Base-by-base conservation (phyloP, 2,329 filamentous ascomycete species). In the Byssochlamys sp. region DNA sequence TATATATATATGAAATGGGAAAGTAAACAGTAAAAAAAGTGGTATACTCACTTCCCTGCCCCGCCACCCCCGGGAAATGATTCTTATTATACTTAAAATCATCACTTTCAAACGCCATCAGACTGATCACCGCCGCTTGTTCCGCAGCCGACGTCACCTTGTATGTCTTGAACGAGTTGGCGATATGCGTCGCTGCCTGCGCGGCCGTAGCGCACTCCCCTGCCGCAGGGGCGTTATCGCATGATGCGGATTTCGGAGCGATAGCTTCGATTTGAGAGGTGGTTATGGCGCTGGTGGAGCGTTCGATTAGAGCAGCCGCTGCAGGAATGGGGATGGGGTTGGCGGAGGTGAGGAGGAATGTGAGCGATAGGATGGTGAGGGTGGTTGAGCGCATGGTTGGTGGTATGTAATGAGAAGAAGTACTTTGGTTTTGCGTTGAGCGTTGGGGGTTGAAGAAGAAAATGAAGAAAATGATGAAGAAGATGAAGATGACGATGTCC, bases 1-100 rank as follows among this genome's bases (percentile, higher is more conserved):
- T 39, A 19, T 5, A 26, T 10, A 33, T 14, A 58, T 49, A 58
- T 35, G 57, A 50, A 24, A 53, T 51, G 27, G 25, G 49, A 26
- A 57, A 49, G 24, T 31, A 39, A 35, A 57, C 12, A 49, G 28
- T 33, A 28, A 52, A 26, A 51, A 54, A 54, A 7, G 28, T 25
- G 9, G 28, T 25, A 33, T 55, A 67, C 66, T 54, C 58, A 71
- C 69, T 91, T 26, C 88, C 88, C 70, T 91, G 87, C 7, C 88
- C 89, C 0, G 85, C 79, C 0, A 74, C 39, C 5, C 39, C 71
- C 0, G 80, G 81, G 74, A 71, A 81, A 64, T 84, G 76, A 73
- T 91, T 90, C 70, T 78, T 80, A 72, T 86, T 89, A 80, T 83
- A 91, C 65, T 81, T 79, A 74, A 91, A 89, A 61, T 85, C 79